Evolutionary conservation across 2,329 filamentous ascomycete species (phyloP).

Genomic region (Mycosphaerella sp.): DNA sequence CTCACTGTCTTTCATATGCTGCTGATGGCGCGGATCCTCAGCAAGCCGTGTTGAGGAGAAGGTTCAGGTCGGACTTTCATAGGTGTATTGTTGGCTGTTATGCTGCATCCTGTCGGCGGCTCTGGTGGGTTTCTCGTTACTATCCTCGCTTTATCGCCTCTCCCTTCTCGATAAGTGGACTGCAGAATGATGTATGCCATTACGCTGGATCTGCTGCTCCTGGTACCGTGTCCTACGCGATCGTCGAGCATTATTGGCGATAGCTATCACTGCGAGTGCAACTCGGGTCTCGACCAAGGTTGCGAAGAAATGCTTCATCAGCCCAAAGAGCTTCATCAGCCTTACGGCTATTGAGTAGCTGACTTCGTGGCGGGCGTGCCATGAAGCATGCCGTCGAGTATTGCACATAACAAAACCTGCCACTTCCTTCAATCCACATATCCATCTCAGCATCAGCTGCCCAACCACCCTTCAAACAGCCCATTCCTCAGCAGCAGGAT

Average conservation of each 20-base stretch:
- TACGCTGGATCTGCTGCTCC: constrained; percentile 37
- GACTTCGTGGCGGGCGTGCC: constrained; percentile 40
- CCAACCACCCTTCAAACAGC: background rate
- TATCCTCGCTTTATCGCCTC: constrained; percentile 39
- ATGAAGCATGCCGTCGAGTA: constrained; percentile 39
- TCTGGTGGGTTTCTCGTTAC: constrained; percentile 43
- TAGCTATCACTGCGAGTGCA: constrained; percentile 39
- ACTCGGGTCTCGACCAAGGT: constrained; percentile 42
- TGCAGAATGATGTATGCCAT: constrained; percentile 44
- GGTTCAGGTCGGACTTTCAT: constrained; percentile 36
- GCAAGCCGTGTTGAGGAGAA: constrained; percentile 28
- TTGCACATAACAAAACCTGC: too few relatives aligned
- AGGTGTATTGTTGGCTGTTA: constrained; percentile 38
- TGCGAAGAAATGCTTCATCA: constrained; percentile 39
- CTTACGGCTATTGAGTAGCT: constrained; percentile 45
- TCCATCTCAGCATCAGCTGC: too few relatives aligned
- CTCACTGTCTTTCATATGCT: constrained; percentile 36
- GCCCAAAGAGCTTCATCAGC: constrained; percentile 43
- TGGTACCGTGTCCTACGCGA: constrained; percentile 35
- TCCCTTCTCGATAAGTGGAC: constrained; percentile 42
- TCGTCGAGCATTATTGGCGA: constrained; percentile 41
- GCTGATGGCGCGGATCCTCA: constrained; percentile 36
- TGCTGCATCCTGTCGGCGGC: constrained; percentile 37
- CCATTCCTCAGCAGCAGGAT: background rate
- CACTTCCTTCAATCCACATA: too few relatives aligned